Evolutionary conservation across 1,284 basidiomycete species (phyloP).

Genomic region (Fistulinella staudtii): DNA sequence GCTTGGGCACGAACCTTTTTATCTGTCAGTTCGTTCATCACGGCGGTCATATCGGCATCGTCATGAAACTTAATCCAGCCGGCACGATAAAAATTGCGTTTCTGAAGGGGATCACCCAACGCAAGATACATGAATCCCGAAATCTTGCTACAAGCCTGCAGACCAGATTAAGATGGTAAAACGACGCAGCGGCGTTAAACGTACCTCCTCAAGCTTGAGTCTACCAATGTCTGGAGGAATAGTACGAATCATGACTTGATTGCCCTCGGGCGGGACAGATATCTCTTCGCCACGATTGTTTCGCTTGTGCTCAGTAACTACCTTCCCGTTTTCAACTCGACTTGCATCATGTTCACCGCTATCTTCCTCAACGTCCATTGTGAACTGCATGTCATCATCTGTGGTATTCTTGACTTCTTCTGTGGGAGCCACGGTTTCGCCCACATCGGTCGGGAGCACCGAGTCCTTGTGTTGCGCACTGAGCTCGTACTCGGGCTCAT

Average conservation of each 20-base stretch:
- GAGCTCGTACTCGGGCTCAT: slow-evolving; percentile 51
- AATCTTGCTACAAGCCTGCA: slow-evolving; percentile 61
- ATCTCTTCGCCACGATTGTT: slow-evolving; percentile 67
- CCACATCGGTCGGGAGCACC: slow-evolving; percentile 35
- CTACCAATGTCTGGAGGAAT: slow-evolving; percentile 89
- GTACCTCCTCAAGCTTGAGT: slow-evolving; percentile 81
- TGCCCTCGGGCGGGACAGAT: slow-evolving; percentile 72
- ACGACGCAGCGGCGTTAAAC: slow-evolving; percentile 23
- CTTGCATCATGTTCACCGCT: slow-evolving; percentile 53
- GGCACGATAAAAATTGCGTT: slow-evolving; percentile 86
- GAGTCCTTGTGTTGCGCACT: slow-evolving; percentile 47
- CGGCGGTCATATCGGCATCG: slow-evolving; percentile 73
- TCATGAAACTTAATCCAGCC: slow-evolving; percentile 87
- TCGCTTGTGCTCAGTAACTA: slow-evolving; percentile 42
- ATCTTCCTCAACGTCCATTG: slow-evolving; percentile 69
- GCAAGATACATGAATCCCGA: slow-evolving; percentile 79
- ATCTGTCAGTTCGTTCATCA: slow-evolving; percentile 71
- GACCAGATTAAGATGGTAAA: slow-evolving; percentile 5
- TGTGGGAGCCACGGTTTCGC: slow-evolving; percentile 28
- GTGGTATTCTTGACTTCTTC: slow-evolving; percentile 49
- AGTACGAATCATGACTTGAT: slow-evolving; percentile 91
- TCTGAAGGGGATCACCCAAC: slow-evolving; percentile 84
- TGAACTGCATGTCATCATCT: slow-evolving; percentile 64
- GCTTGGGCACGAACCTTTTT: slow-evolving; percentile 62
- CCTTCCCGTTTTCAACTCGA: slow-evolving; percentile 59